Base-by-base conservation (phyloP, 192 early-diverging fungal species). In the Lunasporangiospora selenospora region DNA sequence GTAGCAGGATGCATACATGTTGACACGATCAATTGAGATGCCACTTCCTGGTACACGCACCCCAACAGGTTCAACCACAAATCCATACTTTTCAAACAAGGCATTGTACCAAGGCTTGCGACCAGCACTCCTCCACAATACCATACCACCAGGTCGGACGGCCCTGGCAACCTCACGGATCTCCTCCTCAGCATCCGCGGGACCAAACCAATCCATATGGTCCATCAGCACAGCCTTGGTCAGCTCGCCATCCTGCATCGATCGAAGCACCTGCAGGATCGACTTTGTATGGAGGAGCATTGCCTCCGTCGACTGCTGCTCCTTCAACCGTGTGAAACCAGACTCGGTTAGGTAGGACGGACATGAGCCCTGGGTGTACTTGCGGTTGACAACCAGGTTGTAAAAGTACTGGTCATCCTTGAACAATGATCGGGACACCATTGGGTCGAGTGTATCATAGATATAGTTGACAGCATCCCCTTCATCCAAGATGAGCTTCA, bases 141-240 rank as follows among this genome's bases (percentile, higher is more conserved):
- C 93, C 54, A 83, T 83, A 7, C 91, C 93, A 38, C 87, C 88
- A 6, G 47, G 77, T 5, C 76, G 78, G 8, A 86, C 57, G 16
- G 84, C 85, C 42, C 84, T 58, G n/a, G 83, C 76, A 39, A 93
- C 83, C 12, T 86, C 85, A 9, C 39, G 60, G 34, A 92, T 86
- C 75, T 95, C 93, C 5, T 84, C 78, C 15, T 87, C 85, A 11
- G 89, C 86, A 53, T 92, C 87, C 36, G 84, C 80, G 7, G 69
- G 59, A 13, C 80, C 75, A 65, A 92, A 93, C 93, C 93, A 93
- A 64, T 95, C 92, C 79, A 95, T 85, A 62, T 95, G 93, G 58
- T 95, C 93, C 92, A 95, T 95, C 19, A 93, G 75, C 11, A 93
- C 87, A 11, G 91, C 84, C 43, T 87, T 83, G 47, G 87, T 87